Evolutionary conservation across 805 yeast genomes (phyloP), one percentile per base, ranked within the genome.

Genomic region (Lipomyces chichibuensis): DNA sequence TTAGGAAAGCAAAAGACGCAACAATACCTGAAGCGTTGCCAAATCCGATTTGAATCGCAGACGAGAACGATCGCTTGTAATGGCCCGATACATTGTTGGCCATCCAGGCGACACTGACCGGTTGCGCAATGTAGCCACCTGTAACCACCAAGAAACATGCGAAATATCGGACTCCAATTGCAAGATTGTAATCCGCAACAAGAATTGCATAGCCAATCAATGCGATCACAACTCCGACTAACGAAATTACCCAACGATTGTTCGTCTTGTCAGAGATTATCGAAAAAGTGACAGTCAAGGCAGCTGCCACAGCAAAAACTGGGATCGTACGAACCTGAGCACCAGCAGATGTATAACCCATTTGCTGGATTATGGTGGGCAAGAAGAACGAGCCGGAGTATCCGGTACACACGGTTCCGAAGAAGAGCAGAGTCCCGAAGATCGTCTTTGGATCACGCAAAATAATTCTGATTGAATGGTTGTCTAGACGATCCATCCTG

Each of bases 291-390:
- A 88, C 86, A 56, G 88, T 84, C 37, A 84, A 79, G 8, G 88
- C 91, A 74, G 91, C 88, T 0, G 96, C 90, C 49, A 83, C 79
- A 54, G 90, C 80, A 91, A 95, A 92, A 32, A 96, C 95, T 72
- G 91, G 92, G 62, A 92, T 89, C 0, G 96, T 88, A 79, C 88
- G 88, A 63, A 88, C 84, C 77, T 91, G 91, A 9, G 96, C 93
- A 63, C 84, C 81, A 71, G 86, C 88, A 2, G 91, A 88, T 1
- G 91, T 83, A 80, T 87, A 83, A 20, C 89, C 88, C 79, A 88
- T 79, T 49, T 83, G 77, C 63, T 80, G 80, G 74, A 88, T 86
- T 73, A 88, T 87, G 39, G 88, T 81, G 53, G 90, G 87, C 25
- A 91, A 86, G 76, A 88, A 88, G 37, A 33, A 33, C 11, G 37